phyloP scores from a whole-genome alignment of 768 basidiomycete genomes.

The Tylopilus sp. region DNA sequence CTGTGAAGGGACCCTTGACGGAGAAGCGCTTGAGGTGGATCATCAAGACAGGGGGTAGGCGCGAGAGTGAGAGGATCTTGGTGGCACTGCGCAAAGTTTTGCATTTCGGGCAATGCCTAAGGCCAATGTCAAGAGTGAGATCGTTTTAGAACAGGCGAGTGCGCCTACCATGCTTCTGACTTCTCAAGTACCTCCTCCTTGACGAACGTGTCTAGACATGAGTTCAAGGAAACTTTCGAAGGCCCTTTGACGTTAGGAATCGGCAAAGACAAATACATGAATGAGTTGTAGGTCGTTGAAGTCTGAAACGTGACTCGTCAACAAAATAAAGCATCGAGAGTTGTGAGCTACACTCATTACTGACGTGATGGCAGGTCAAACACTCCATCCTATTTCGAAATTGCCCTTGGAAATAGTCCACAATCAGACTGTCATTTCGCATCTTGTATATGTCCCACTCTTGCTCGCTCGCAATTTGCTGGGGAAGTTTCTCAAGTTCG shows the following conservation, averaged over 20 bases:
- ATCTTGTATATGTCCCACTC: conserved; percentile 91
- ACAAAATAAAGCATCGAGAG: conserved; percentile 3
- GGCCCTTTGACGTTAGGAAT: conserved; percentile 65
- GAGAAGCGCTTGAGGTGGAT: conserved; percentile 94
- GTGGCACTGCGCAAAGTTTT: conserved; percentile 83
- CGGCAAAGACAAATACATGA: conserved; percentile 92
- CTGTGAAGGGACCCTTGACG: conserved; percentile 86
- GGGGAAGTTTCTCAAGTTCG: conserved; percentile 81
- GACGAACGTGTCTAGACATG: conserved; percentile 88
- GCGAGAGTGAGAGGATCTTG: conserved; percentile 85
- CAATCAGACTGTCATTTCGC: conserved; percentile 90
- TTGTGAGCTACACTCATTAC: conserved; percentile 11
- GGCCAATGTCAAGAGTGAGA: neutral
- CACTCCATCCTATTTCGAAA: conserved; percentile 89
- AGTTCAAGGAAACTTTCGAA: conserved; percentile 62
- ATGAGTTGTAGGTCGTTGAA: conserved; percentile 94
- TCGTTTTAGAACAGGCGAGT: neutral
- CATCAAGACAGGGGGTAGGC: conserved; percentile 88
- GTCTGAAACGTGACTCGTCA: conserved; percentile 51
- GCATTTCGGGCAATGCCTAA: conserved; percentile 93
- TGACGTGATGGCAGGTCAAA: conserved; percentile 83
- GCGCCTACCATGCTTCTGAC: conserved; percentile 85
- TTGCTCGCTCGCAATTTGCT: conserved; percentile 84
- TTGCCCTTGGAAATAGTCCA: conserved; percentile 97
- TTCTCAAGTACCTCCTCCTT: conserved; percentile 87